These are phyloP conservation scores for Trichoderma erinaceum DNA, from an alignment of 495 filamentous ascomycete species.

Conservation along the genomic window DNA sequence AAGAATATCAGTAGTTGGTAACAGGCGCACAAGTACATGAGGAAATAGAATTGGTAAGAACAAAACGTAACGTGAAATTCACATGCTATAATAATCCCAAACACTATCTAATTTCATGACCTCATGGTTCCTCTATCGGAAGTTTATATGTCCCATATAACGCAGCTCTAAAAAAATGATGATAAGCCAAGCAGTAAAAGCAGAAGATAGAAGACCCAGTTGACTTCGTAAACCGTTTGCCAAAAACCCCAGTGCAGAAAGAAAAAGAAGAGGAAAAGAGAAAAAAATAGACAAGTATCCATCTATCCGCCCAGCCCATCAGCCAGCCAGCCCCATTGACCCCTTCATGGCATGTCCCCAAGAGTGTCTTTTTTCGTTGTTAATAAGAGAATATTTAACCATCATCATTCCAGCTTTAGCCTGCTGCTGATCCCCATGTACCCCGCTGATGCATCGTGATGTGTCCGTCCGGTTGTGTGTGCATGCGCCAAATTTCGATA, in stretches of 20 bases:
- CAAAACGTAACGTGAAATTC: too few species aligned
- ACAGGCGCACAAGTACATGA: too few species aligned
- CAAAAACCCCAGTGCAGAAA: neutral
- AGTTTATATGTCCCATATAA: too few species aligned
- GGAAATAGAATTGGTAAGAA: too few species aligned
- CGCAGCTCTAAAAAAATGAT: too few species aligned
- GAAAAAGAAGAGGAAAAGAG: neutral
- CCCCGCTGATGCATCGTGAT: constrained; percentile 9
- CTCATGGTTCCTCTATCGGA: too few species aligned
- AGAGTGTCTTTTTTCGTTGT: neutral
- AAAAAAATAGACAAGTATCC: neutral
- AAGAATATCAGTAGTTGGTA: too few species aligned
- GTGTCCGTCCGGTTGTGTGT: constrained; percentile 2
- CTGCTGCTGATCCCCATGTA: neutral
- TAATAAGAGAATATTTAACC: neutral
- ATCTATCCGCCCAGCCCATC: neutral
- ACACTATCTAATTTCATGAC: too few species aligned
- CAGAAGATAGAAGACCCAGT: too few species aligned
- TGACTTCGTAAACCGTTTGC: neutral
- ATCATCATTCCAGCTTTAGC: neutral
- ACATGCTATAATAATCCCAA: too few species aligned
- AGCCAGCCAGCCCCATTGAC: neutral
- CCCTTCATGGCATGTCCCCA: neutral
- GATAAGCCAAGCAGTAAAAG: too few species aligned
- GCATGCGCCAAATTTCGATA: neutral